Evolutionary conservation across 2,329 filamentous ascomycete genomes (phyloP).

Genomic region (Endoconidiophora laricicola): DNA sequence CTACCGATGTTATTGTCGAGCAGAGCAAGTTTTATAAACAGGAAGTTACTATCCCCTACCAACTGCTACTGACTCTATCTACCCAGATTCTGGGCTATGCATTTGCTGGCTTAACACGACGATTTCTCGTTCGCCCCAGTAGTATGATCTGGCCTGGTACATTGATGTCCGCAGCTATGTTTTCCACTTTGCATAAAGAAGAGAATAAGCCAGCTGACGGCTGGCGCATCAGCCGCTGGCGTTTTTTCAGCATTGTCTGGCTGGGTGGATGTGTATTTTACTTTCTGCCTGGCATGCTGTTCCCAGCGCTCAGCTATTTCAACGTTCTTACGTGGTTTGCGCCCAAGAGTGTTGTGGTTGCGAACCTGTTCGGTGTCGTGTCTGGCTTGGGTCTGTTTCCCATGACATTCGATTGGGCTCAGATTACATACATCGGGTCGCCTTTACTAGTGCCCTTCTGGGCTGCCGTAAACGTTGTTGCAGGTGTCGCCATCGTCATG

Average conservation of each 20-base stretch:
- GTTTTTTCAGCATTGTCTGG: slow-evolving; percentile 67
- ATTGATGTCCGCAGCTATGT: slow-evolving; percentile 78
- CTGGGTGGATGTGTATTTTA: slow-evolving; percentile 60
- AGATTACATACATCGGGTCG: slow-evolving; percentile 76
- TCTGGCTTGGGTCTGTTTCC: slow-evolving; percentile 74
- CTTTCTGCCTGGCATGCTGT: slow-evolving; percentile 66
- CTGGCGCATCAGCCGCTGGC: slow-evolving; percentile 69
- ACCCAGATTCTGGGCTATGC: slow-evolving; percentile 78
- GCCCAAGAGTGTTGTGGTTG: slow-evolving; percentile 68
- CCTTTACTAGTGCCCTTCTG: slow-evolving; percentile 72
- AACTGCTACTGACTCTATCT: slow-evolving; percentile 67
- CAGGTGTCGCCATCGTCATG: slow-evolving; percentile 66
- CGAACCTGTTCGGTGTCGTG: slow-evolving; percentile 74
- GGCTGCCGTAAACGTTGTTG: slow-evolving; percentile 72
- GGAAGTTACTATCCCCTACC: slow-evolving; percentile 57
- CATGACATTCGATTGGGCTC: slow-evolving; percentile 81
- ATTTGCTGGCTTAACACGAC: slow-evolving; percentile 65
- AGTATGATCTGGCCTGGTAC: slow-evolving; percentile 89
- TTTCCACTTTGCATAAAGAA: slow-evolving; percentile 68
- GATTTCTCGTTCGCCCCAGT: slow-evolving; percentile 68
- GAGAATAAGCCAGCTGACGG: slow-evolving; percentile 69
- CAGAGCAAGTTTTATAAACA: slow-evolving; percentile 83
- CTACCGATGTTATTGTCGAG: slow-evolving; percentile 78
- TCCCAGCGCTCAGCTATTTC: slow-evolving; percentile 78
- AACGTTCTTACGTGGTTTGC: slow-evolving; percentile 80